phyloP scores from a whole-genome alignment of 495 filamentous ascomycete species.

The Pseudevernia furfuracea region DNA sequence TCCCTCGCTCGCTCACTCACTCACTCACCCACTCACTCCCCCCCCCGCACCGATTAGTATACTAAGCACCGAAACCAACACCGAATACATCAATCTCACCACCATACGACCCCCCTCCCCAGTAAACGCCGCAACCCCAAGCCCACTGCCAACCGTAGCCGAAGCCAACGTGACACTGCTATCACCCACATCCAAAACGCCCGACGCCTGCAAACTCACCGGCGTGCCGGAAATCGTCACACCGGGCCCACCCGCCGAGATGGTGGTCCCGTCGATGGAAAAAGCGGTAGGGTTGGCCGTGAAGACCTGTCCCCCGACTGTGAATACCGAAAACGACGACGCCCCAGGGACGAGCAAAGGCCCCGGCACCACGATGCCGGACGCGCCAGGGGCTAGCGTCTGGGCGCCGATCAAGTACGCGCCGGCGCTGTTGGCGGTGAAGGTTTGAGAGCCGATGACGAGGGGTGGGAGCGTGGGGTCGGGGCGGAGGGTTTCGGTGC shows the following conservation, averaged over 20 bases:
- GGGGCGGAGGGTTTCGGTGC: background rate
- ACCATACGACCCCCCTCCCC: too few species aligned
- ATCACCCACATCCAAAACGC: background rate
- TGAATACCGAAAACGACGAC: too few species aligned
- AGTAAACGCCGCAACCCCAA: background rate
- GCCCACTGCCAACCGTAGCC: background rate
- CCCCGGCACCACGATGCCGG: background rate
- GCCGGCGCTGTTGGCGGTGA: constrained; percentile 4
- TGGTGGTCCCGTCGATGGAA: background rate
- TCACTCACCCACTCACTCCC: background rate
- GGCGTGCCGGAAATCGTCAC: background rate
- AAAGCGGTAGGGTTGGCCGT: constrained; percentile 2
- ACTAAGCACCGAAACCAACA: background rate
- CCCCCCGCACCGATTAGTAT: background rate
- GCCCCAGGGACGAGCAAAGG: too few species aligned
- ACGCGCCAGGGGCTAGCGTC: background rate
- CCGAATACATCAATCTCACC: background rate
- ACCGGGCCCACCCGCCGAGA: background rate
- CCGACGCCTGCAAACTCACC: background rate
- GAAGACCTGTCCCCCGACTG: background rate
- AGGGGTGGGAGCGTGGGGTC: background rate
- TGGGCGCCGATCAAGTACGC: constrained; percentile 3
- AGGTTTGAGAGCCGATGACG: constrained; percentile 5
- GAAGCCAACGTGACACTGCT: background rate
- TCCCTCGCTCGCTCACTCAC: too few species aligned